Base-by-base conservation (phyloP, 495 filamentous ascomycete genomes). In the Penicillium robsamsonii region DNA sequence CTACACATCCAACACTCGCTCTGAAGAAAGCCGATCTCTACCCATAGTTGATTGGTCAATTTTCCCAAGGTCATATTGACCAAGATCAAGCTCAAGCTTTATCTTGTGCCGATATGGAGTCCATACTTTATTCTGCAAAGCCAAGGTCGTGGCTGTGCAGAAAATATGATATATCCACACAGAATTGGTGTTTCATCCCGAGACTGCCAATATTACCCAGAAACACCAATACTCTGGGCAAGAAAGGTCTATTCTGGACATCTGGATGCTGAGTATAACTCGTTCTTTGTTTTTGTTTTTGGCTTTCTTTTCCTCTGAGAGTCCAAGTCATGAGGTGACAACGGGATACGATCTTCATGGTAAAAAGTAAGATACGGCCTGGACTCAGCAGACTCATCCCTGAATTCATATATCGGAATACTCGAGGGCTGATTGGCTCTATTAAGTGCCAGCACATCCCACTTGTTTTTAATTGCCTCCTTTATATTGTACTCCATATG, bases 61-160 rank as follows among this genome's bases (percentile, higher is more conserved):
- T 1, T 22, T 22, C 22, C 22, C 22, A 22, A 2, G 22, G 22
- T 22, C 22, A 22, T 22, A n/a, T n/a, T n/a, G n/a, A n/a, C n/a
- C n/a, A n/a, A n/a, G n/a, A n/a, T n/a, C n/a, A n/a, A n/a, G n/a
- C n/a, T n/a, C n/a, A n/a, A n/a, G n/a, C n/a, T n/a, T n/a, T n/a
- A n/a, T n/a, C n/a, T n/a, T n/a, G n/a, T n/a, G n/a, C n/a, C n/a
- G n/a, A n/a, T n/a, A n/a, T n/a, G n/a, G n/a, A n/a, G n/a, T n/a
- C n/a, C n/a, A n/a, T 35, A 12, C 35, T 27, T 27, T 7, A 27
- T 3, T 43, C 38, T 30, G 8, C 25, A 41, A 30, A 64, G 60
- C 60, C 51, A 59, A 60, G 57, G 18, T 20, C 44, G 63, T 60
- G 63, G 63, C 63, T 57, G 60, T 66, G 63, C 60, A 62, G 27